Base-by-base conservation (phyloP, 176 grass and related monocot species). In the Bonia amplexicaulis region DNA sequence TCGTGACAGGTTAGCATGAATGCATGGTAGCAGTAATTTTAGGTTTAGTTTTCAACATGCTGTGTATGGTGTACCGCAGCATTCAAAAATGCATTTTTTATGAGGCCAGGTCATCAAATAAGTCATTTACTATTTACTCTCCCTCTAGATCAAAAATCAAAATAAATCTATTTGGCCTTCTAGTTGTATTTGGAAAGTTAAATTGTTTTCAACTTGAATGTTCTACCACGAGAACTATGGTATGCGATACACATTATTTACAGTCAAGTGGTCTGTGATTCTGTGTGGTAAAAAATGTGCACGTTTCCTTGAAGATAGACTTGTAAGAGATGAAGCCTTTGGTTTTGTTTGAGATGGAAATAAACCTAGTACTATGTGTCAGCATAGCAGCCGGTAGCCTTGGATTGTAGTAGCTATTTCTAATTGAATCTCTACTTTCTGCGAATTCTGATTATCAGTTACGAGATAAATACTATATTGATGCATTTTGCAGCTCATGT, bases 1-100 rank as follows among this genome's bases (percentile, higher is more conserved):
- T 26, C 93, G 91, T 76, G 91, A 95, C 84, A 98, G 96, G 96
- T 98, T 49, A 84, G 77, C 69, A 76, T 69, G n/a, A 54, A 76
- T 66, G 60, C 41, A 29, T 37, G 49, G 46, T 71, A 76, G 41
- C 66, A 35, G n/a, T 85, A 54, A 31, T 42, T 57, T 61, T 40
- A n/a, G 49, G 26, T 79, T 74, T 80, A 47, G 26, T 27, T 80
- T 69, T 40, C 20, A 31, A 25, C 44, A 27, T 78, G 6, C 1
- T 49, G 6, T 39, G 17, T 26, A 58, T 85, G 49, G 54, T 58
- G 10, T 51, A 27, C 46, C 71, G 17, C 54, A 55, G 8, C 14
- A 48, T 76, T 76, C 13, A 61, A 25, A 65, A 49, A 48, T 22
- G 16, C 27, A 25, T 31, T 76, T 59, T 42, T 12, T 14, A 76